Conservation (phyloP, 2,329 filamentous ascomycete species). For the Chaetomium sp. region DNA sequence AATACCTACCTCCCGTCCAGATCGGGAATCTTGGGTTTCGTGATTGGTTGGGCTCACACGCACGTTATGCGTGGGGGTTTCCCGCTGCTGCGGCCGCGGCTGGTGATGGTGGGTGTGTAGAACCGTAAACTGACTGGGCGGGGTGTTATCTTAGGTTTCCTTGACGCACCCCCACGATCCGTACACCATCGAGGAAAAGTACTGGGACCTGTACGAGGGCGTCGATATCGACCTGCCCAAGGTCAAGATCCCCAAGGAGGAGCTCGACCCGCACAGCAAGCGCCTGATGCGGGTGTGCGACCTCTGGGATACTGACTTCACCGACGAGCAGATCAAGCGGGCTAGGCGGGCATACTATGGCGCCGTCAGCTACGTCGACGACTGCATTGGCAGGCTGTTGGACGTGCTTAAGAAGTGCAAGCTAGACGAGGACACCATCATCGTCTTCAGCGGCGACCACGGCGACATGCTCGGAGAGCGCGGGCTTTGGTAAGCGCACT, state of each 20-base stretch:
- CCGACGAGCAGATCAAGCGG: constrained; percentile 80
- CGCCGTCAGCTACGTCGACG: constrained; percentile 90
- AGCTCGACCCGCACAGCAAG: constrained; percentile 85
- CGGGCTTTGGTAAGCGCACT: constrained; percentile 67
- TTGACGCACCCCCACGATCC: constrained; percentile 94
- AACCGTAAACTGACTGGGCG: constrained; percentile 22
- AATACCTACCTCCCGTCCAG: background rate
- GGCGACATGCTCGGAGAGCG: constrained; percentile 96
- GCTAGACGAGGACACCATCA: constrained; percentile 81
- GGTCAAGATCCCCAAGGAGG: constrained; percentile 74
- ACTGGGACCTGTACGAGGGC: constrained; percentile 88
- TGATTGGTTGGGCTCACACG: constrained; percentile 8
- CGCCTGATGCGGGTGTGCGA: constrained; percentile 85
- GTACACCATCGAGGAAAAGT: constrained; percentile 91
- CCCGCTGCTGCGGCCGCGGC: too few relatives aligned
- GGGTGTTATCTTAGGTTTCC: constrained; percentile 59
- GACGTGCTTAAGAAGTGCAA: constrained; percentile 76
- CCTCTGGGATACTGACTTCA: constrained; percentile 80
- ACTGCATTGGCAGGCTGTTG: constrained; percentile 83
- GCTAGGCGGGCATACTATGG: constrained; percentile 90
- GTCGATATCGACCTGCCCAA: constrained; percentile 85
- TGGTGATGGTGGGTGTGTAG: background rate
- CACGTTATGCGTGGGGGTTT: constrained; percentile 19
- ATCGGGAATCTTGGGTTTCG: background rate
- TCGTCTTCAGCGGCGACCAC: constrained; percentile 92